Evolutionary conservation across 2,329 filamentous ascomycete species (phyloP).

Genomic region (Xylaria sp.): DNA sequence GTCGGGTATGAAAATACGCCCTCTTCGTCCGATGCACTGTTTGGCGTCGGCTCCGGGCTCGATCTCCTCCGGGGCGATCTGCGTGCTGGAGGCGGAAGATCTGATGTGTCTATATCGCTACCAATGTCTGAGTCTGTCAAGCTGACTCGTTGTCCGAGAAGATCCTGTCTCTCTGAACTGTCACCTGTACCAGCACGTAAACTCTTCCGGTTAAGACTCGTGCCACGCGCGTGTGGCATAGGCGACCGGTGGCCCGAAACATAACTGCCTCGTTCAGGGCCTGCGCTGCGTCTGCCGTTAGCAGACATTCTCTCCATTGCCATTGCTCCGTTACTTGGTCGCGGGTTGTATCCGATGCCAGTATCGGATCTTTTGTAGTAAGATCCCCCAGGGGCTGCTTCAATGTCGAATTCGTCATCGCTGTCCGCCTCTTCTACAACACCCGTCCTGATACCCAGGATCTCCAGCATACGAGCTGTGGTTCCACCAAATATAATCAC

Average conservation of each 20-base stretch:
- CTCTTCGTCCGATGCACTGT: conserved; percentile 28
- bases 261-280: conserved; percentile 42
- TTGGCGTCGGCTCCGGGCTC: conserved; percentile 36
- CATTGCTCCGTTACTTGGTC: conserved; percentile 55
- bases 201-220: conserved; percentile 50
- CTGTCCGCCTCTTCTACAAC: conserved; percentile 96
- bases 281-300: conserved; percentile 24
- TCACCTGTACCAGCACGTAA: conserved; percentile 37
- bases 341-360: conserved; percentile 72
- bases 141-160: conserved; percentile 44
- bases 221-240: conserved; percentile 36
- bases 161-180: conserved; percentile 52
- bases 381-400: conserved; percentile 63
- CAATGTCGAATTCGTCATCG: conserved; percentile 98
- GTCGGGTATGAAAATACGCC: conserved; percentile 35
- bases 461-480: conserved; percentile 95
- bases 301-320: conserved; percentile 49
- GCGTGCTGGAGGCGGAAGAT: conserved; percentile 57
- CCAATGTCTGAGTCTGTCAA: conserved; percentile 55
- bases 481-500: conserved; percentile 99
- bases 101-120: conserved; percentile 61
- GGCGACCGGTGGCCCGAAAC: conserved; percentile 51
- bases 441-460: conserved; percentile 90
- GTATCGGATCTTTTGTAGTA: conserved; percentile 76
- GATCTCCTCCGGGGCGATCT: conserved; percentile 37